A percentile compares a stretch with the other conserved stretches of the same genome.
phyloP scores from a whole-genome alignment of 2,329 filamentous ascomycete genomes.

The Cercospora sp. region DNA sequence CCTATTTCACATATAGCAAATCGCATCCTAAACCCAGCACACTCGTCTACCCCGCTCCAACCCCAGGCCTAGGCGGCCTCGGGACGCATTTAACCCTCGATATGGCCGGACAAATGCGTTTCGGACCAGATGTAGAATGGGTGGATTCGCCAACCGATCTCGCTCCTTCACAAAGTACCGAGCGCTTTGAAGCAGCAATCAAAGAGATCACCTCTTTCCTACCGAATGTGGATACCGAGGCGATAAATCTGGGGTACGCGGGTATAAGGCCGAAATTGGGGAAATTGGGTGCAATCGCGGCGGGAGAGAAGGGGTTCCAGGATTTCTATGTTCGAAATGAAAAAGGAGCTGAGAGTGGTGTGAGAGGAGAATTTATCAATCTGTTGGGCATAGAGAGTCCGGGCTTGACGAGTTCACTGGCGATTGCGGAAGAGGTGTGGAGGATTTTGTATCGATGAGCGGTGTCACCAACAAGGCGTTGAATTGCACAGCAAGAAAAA shows the following conservation, averaged over 20 bases:
- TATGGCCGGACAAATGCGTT: conserved; percentile 77
- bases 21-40: conserved; percentile 66
- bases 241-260: conserved; percentile 79
- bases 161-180: conserved; percentile 58
- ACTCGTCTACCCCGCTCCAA: conserved; percentile 83
- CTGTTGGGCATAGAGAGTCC: conserved; percentile 91
- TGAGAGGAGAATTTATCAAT: conserved; percentile 72
- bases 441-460: conserved; percentile 51
- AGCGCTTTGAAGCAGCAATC: conserved; percentile 66
- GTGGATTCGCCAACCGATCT: conserved; percentile 70
- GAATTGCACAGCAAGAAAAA: neutral
- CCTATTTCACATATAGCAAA: conserved; percentile 82
- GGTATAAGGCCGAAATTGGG: conserved; percentile 87
- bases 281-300: conserved; percentile 61
- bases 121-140: conserved; percentile 96
- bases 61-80: conserved; percentile 77
- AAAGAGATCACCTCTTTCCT: conserved; percentile 77
- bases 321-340: conserved; percentile 83
- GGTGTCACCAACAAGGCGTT: neutral
- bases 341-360: conserved; percentile 68
- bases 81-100: conserved; percentile 95
- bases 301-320: conserved; percentile 65
- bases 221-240: conserved; percentile 66
- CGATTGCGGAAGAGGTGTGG: conserved; percentile 78
- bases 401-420: conserved; percentile 81